phyloP scores from a whole-genome alignment of 768 basidiomycete species.

The Pluteus cervinus region DNA sequence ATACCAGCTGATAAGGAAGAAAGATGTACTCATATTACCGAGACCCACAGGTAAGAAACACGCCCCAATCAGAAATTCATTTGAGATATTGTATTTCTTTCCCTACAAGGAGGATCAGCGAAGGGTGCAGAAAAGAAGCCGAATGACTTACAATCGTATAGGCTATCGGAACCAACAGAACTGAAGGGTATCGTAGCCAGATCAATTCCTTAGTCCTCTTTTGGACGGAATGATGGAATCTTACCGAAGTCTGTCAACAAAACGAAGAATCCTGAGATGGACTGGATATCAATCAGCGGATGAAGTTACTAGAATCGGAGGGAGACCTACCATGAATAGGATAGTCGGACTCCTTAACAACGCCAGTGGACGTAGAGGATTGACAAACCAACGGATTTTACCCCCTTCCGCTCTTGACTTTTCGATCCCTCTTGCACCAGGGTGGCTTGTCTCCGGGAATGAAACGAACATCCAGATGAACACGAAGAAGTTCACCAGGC shows the following conservation, averaged over 20 bases:
- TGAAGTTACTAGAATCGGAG: neutral
- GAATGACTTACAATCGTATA: constrained; percentile 56
- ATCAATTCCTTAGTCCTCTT: constrained; percentile 1
- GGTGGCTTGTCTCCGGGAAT: constrained; percentile 68
- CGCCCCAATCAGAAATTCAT: constrained; percentile 51
- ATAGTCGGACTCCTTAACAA: constrained; percentile 58
- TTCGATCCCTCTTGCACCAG: constrained; percentile 49
- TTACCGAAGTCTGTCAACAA: constrained; percentile 38
- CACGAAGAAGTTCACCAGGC: constrained; percentile 30
- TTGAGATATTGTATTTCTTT: constrained; percentile 45
- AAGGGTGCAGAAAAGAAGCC: neutral
- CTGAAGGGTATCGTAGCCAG: constrained; percentile 28
- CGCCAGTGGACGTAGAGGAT: constrained; percentile 48
- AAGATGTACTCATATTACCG: constrained; percentile 53
- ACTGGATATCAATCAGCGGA: constrained; percentile 17
- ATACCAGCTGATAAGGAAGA: neutral
- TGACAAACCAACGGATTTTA: constrained; percentile 30
- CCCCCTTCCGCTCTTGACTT: constrained; percentile 23
- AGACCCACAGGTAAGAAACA: constrained; percentile 57
- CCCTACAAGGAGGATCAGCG: constrained; percentile 33
- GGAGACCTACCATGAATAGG: constrained; percentile 43
- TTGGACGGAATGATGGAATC: neutral
- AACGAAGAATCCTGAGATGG: constrained; percentile 21
- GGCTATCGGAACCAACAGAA: constrained; percentile 53
- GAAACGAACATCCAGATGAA: constrained; percentile 34